Evolutionary conservation across 148 eudicot species (phyloP), one percentile per base, ranked within the genome.

Genomic region (Diospyros kaki): DNA sequence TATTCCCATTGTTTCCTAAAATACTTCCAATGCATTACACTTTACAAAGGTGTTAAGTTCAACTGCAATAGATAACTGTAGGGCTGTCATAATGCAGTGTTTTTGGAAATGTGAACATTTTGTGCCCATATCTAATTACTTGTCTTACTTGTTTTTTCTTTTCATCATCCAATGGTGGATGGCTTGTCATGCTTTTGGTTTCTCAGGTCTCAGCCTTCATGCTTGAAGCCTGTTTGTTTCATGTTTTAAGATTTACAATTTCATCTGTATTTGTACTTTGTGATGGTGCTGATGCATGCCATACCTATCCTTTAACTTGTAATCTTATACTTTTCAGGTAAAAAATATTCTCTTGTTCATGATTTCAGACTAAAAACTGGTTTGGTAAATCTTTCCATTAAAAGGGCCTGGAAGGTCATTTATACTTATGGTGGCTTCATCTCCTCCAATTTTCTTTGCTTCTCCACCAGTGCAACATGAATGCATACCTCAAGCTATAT

Each of bases 391-490:
- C 81, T 81, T 79, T 84, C 76, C 76, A 45, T 60, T 75, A 46
- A 78, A 73, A 71, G 82, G 81, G 61, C 65, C 76, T 73, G 68
- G 81, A 72, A 79, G 76, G 56, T 75, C 75, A 73, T 79, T 76
- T 73, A 65, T 64, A 76, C 62, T 81, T 73, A 77, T 64, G 58
- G 77, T 77, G 88, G 81, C 77, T 74, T 84, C 81, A 46, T 80
- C 84, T 75, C 76, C 77, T 71, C 76, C 75, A 75, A 66, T 84
- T 84, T 84, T 72, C 52, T 83, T 86, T 85, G 78, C 77, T 82
- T 83, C 80, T 86, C 83, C 86, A 78, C 66, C 81, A 87, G 90
- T 87, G 51, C 90, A 87, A 87, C 90, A 87, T 59, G 90, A 87
- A 68, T 87, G 90, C 58, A 87, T 87, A 58, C 90, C 90, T 63